Evolutionary conservation across 768 basidiomycete species (phyloP).

Genomic region (Cantharellus cinnabarinus): DNA sequence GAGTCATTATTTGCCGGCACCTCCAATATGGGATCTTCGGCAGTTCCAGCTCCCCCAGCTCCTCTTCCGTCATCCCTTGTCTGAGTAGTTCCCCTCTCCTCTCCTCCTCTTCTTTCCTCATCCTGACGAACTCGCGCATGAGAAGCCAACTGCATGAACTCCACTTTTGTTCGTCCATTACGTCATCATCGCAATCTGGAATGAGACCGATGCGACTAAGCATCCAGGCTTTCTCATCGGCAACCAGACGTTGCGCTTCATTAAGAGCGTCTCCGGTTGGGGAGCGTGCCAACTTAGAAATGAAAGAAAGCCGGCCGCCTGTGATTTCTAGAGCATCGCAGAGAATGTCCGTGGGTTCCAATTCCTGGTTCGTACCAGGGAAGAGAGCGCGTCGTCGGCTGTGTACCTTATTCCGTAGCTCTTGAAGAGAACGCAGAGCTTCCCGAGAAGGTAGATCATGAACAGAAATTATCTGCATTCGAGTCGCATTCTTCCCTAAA

Average conservation of each 20-base stretch:
- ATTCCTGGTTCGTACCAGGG: not conserved
- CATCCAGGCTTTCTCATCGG: constrained; percentile 53
- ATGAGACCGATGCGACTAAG: constrained; percentile 64
- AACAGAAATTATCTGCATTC: constrained; percentile 31
- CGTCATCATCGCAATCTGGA: constrained; percentile 63
- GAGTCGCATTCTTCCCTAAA: constrained; percentile 44
- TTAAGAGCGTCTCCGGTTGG: constrained; percentile 23
- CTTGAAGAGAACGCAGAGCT: not conserved
- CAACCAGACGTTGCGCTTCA: constrained; percentile 14
- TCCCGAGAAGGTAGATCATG: not conserved
- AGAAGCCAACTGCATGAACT: constrained; percentile 66
- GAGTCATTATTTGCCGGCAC: constrained; percentile 65
- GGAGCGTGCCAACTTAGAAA: constrained; percentile 43
- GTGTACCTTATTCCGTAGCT: not conserved
- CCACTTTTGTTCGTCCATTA: constrained; percentile 87
- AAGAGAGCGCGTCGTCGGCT: constrained; percentile 29
- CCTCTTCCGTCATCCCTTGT: constrained; percentile 20
- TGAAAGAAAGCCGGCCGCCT: constrained; percentile 63
- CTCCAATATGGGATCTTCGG: constrained; percentile 48
- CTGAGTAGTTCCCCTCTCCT: constrained; percentile 15
- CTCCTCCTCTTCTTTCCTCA: constrained; percentile 28
- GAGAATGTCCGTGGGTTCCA: constrained; percentile 25
- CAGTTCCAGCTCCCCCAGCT: constrained; percentile 28
- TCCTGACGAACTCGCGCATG: constrained; percentile 48
- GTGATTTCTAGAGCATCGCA: constrained; percentile 39